Evolutionary conservation across 805 yeast species (phyloP).

Genomic region (Kuraishia borneana): DNA sequence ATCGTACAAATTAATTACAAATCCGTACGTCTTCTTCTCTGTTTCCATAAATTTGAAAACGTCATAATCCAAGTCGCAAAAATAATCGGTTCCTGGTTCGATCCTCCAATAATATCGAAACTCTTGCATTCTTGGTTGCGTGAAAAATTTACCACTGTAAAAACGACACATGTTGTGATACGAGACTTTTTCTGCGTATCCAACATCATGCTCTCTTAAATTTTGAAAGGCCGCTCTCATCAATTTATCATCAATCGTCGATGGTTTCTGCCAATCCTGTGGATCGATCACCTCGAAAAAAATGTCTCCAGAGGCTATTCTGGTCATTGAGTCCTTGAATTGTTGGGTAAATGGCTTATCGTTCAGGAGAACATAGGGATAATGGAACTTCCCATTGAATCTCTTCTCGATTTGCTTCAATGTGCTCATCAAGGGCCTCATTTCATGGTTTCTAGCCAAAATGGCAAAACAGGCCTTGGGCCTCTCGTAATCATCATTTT

Average conservation of each 20-base stretch:
- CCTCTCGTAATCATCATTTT: conserved; percentile 14
- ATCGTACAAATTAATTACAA: conserved; percentile 58
- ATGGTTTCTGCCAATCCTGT: conserved; percentile 37
- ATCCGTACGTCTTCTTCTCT: conserved; percentile 64
- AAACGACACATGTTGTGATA: conserved; percentile 84
- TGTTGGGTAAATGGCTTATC: conserved; percentile 51
- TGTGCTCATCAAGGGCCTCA: conserved; percentile 33
- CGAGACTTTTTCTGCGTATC: conserved; percentile 49
- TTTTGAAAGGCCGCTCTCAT: conserved; percentile 24
- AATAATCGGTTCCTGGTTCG: conserved; percentile 64
- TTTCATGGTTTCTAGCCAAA: conserved; percentile 61
- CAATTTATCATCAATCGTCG: conserved; percentile 22
- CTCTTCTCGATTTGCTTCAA: conserved; percentile 48
- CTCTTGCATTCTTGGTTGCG: conserved; percentile 49
- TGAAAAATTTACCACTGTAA: conserved; percentile 53
- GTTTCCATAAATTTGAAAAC: conserved; percentile 64
- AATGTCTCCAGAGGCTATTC: conserved; percentile 28
- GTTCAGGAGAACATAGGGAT: conserved; percentile 75
- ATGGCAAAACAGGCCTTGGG: conserved; percentile 72
- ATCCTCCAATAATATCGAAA: conserved; percentile 72
- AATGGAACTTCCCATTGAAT: conserved; percentile 61
- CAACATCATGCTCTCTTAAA: conserved; percentile 29
- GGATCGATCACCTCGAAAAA: conserved; percentile 41
- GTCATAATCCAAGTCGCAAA: conserved; percentile 63
- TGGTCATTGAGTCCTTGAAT: conserved; percentile 36